phyloP scores from a whole-genome alignment of 2,329 filamentous ascomycete species.

The Boeremia exigua region DNA sequence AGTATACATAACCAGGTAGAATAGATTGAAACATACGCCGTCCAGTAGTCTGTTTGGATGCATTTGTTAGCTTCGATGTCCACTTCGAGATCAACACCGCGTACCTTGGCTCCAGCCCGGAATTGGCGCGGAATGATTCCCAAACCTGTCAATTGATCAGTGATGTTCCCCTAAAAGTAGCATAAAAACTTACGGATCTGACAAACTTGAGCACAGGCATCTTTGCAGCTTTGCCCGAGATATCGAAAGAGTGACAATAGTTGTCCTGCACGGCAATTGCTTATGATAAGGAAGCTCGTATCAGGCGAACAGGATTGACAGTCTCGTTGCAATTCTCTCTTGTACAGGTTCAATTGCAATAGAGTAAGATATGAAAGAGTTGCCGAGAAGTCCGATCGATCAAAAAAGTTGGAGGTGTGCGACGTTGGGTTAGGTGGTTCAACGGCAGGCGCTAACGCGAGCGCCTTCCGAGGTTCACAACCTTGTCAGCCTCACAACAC shows the following conservation, averaged over 20 bases:
- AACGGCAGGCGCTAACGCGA: no score
- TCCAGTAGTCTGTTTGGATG: constrained; percentile 48
- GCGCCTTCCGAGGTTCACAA: background rate
- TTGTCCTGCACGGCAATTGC: constrained; percentile 29
- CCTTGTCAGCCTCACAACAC: background rate
- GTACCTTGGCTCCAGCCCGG: constrained; percentile 87
- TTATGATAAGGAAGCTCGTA: constrained; percentile 5
- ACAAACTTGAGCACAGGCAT: constrained; percentile 66
- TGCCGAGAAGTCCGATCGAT: no score
- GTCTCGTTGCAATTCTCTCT: no score
- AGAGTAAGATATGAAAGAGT: no score
- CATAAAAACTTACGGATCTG: constrained; percentile 61
- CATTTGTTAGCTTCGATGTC: background rate
- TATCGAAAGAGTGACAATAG: constrained; percentile 31
- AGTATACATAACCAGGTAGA: background rate
- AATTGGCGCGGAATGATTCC: constrained; percentile 84
- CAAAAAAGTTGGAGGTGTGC: no score
- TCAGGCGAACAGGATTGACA: no score
- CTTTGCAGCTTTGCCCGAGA: constrained; percentile 2
- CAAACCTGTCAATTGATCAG: constrained; percentile 66
- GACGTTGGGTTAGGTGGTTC: no score
- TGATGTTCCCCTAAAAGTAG: background rate
- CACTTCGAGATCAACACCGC: background rate
- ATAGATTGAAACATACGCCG: constrained; percentile 32
- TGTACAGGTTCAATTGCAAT: no score